Conservation (phyloP, 2,329 filamentous ascomycete genomes). For the Penicillium sp. region DNA sequence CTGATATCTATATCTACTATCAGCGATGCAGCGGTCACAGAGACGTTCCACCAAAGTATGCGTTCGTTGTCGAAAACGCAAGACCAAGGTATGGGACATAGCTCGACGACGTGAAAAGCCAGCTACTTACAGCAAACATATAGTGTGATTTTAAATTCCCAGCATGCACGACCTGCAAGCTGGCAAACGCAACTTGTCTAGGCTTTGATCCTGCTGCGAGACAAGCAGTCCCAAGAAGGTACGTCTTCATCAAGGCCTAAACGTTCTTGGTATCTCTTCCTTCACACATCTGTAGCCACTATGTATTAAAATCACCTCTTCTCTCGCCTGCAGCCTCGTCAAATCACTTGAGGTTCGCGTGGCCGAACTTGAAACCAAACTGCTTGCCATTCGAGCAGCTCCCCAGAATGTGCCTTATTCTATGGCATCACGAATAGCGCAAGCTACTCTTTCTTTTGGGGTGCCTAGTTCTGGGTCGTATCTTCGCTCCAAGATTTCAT, state of each 20-base stretch:
- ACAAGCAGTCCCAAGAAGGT: slow-evolving; percentile 2
- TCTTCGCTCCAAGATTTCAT: neutral
- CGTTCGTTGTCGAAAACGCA: slow-evolving; percentile 15
- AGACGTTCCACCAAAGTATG: slow-evolving; percentile 6
- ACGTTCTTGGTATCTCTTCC: too few species aligned
- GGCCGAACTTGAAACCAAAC: too few species aligned
- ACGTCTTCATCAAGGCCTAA: too few species aligned
- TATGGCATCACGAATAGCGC: neutral
- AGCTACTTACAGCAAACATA: neutral
- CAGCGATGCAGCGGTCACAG: neutral
- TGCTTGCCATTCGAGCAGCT: too few species aligned
- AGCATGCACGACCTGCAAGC: slow-evolving; percentile 5
- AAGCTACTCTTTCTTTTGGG: neutral
- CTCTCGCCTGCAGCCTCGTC: too few species aligned
- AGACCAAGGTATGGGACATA: slow-evolving; percentile 12
- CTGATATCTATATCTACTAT: neutral
- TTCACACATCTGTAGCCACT: too few species aligned
- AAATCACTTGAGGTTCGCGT: too few species aligned
- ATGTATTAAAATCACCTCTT: too few species aligned
- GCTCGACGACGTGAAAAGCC: neutral
- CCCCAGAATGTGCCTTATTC: neutral
- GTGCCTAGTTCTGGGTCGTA: neutral
- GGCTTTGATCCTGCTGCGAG: slow-evolving; percentile 3
- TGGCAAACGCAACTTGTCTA: neutral
- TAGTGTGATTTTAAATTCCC: slow-evolving; percentile 13